Base-by-base conservation (phyloP, 192 early-diverging fungal genomes). In the Linnemannia schmuckeri region DNA sequence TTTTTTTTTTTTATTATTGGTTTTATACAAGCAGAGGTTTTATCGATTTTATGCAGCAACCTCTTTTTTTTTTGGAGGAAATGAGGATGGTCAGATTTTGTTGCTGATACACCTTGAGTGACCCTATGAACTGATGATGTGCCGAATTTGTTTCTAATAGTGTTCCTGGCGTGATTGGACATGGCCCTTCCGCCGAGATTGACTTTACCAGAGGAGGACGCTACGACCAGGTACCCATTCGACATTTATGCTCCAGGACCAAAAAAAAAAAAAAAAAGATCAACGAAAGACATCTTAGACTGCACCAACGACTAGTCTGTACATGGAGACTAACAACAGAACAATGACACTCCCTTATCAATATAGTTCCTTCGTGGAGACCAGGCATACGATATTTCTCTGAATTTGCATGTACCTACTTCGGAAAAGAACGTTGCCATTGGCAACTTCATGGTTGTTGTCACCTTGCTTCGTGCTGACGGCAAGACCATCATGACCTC, bases 371-470 rank as follows among this genome's bases (percentile, higher is more conserved):
- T 90, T 37, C 81, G 87, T 20, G 87, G 74, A 35, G 87, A 87
- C 74, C 89, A 90, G 70, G 83, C 87, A 10, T 90, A 90, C 79
- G 89, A 90, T 73, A 81, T 90, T 61, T 88, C 87, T 4, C 76
- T 90, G 73, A 85, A 83, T 44, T 77, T 90, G 70, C 54, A 81
- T 81, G 87, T 90, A 20, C 89, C 89, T 40, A 77, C 70, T 37
- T 90, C 89, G 27, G 83, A 90, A 42, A 82, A 72, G 40, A 90
- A 90, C 69, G 81, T 88, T 37, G 87, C 44, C 20, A 83, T 90
- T 57, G 89, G 89, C 74, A 81, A 85, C 77, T 85, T 77, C n/a
- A 83, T 79, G 76, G 77, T 77, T 24, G 55, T 79, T 13, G 74
- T 78, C 47, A 82, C 73, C 20, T 42, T 76, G 33, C 42, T 79